Base-by-base conservation (phyloP, 192 early-diverging fungal species). In the Coemansia guatemalensis region DNA sequence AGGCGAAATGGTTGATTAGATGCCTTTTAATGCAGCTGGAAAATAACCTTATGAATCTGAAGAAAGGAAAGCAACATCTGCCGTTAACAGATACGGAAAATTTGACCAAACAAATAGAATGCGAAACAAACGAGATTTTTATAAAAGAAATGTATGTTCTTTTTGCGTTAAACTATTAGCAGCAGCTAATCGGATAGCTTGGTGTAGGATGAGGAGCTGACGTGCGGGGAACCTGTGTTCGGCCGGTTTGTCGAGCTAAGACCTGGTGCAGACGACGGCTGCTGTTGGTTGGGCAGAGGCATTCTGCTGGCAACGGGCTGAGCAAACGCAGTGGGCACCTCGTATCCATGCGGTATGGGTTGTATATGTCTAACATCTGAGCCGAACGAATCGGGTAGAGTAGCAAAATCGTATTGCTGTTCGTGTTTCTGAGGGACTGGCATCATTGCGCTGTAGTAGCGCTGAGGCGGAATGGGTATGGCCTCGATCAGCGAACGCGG, bases 1-100 rank as follows among this genome's bases (percentile, higher is more conserved):
- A 22, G 76, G 76, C 39, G 76, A 79, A 23, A 79, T 79, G 76
- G 27, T 73, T 5, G 17, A 55, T 23, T 76, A 63, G 32, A n/a
- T 29, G 8, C 8, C 8, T 17, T 22, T 33, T 33, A 44, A 27
- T 26, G 14, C 18, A 17, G 20, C 8, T 11, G 12, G 14, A 14
- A 56, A 58, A 48, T 22, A 17, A 30, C 8, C 20, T 21, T n/a
- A 21, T 48, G 7, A 58, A 11, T 48, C n/a, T n/a, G n/a, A n/a
- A 52, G 3, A 22, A 35, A 53, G 30, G 5, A 17, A n/a, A 8
- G 24, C 2, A 21, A 30, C 33, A 23, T 22, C 23, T 53, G 27
- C 3, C 12, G 21, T 53, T 53, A 22, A 33, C 21, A 35, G 1
- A 52, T 21, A 41, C 25, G 26, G 6, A 48, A 53, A 5, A 23